Base-by-base conservation (phyloP, 140 eudicot genomes). In the Ambrosia hybrid region DNA sequence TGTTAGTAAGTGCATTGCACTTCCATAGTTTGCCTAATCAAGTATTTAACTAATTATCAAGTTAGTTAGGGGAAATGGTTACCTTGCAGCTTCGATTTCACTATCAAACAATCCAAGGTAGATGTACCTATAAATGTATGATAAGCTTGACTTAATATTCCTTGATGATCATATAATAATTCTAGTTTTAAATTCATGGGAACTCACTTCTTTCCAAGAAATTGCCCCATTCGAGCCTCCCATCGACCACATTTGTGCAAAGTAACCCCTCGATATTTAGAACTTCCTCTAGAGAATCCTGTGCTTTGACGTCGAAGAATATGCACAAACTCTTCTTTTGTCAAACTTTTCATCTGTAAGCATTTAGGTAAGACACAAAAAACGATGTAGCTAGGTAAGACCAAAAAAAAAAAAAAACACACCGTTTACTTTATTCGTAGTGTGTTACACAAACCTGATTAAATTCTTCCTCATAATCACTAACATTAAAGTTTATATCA, bases 211-310 rank as follows among this genome's bases (percentile, higher is more conserved):
- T 89, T 92, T 58, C 96, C 96, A 4, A 92, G 83, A 86, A 85
- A 89, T 70, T 92, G 98, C 4, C 98, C 98, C 98, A 92, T 89
- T 65, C 96, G 86, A 76, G 98, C 98, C 67, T 92, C 98, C 98
- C 98, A 92, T 5, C 96, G 85, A 34, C 98, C 98, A 64, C 98
- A 92, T 87, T 92, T 92, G 82, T 92, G 98, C 60, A 92, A 75
- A 4, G 98, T 92, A 21, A 92, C 98, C 6, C 98, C 98, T 71
- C 98, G 83, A 68, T 83, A 92, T 73, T 92, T 89, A 8, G 98
- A 92, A 75, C 90, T 89, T 65, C 98, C 98, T 77, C 98, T 81
- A 0, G 98, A 88, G 75, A 89, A 92, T 36, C 96, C 98, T 14
- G 96, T 92, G 73, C 98, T 92, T 82, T 92, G 98, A 43, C 98